A percentile compares a stretch with the other conserved stretches of the same genome.
These are phyloP conservation scores for Sporothrix protearum DNA, from an alignment of 2,329 filamentous ascomycete genomes.

Conservation along the genomic window DNA sequence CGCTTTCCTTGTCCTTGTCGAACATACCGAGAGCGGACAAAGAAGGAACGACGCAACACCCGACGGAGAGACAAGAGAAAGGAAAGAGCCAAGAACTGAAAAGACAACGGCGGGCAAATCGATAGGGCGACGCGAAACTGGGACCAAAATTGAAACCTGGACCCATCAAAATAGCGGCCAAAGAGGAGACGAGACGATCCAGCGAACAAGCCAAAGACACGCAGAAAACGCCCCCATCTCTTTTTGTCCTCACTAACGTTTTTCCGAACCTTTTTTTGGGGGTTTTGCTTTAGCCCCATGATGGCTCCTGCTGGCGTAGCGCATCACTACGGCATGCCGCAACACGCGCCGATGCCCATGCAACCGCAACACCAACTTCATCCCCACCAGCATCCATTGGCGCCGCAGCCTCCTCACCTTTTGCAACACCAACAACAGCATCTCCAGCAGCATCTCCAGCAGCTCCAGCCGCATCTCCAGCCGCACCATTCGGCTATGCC, in stretches of 20 bases:
- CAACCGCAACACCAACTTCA: conserved; percentile 20
- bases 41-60: not conserved
- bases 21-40: not conserved
- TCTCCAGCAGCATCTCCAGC: conserved; percentile 7
- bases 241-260: conserved; percentile 16
- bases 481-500: too few relatives aligned
- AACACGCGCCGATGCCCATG: conserved; percentile 22
- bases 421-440: conserved; percentile 15
- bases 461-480: conserved; percentile 17
- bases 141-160: not conserved
- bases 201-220: not conserved
- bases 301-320: conserved; percentile 24
- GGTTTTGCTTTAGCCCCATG: conserved; percentile 17
- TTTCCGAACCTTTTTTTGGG: conserved; percentile 8
- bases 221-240: not conserved
- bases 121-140: conserved; percentile 11
- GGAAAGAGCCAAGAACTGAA: conserved; percentile 2
- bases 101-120: not conserved
- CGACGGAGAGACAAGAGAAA: not conserved
- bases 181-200: not conserved
- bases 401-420: conserved; percentile 7
- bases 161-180: not conserved
- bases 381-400: conserved; percentile 3
- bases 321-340: conserved; percentile 24
- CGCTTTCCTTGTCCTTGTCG: not conserved